Evolutionary conservation across 139 green algal species (phyloP), one percentile per base, ranked within the genome.

Genomic region (Penium margaritaceum): DNA sequence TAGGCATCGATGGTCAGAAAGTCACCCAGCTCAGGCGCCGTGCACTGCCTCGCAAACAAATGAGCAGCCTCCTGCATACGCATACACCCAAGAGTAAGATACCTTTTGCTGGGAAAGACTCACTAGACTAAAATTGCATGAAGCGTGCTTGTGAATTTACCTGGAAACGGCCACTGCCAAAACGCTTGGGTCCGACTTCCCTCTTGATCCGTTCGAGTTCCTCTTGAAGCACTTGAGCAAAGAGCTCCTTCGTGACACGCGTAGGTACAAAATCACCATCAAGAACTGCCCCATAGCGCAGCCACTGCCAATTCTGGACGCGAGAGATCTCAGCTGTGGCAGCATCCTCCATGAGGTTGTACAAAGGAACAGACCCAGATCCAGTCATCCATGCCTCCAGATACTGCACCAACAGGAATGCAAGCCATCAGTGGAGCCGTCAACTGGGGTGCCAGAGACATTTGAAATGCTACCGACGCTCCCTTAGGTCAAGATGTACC

Each of bases 291-390:
- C 80, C 78, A 70, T 90, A 95, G 63, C 91, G 74, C 81, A 90
- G 84, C 71, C 71, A 78, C 64, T 78, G 71, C 71, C 71, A 78
- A 21, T 78, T 80, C 63, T 80, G 87, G 32, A 77, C 88, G 66
- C 79, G 67, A n/a, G 60, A 88, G 80, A 95, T 95, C 83, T 95
- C 90, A 14, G 89, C 90, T 5, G 90, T 95, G n/a, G 90, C 90
- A 0, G 90, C 90, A 55, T 95, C 90, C 84, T 95, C 90, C 90
- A 95, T 95, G 21, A 95, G 86, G 75, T 92, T 90, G 84, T 94
- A 82, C 46, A 95, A 85, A 60, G 90, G 90, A 65, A 95, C 89
- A 64, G 88, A 95, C 57, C 90, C 90, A 15, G 86, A 78, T 47
- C 90, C 90, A 27, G 85, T 78, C 77, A 95, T 86, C 90, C 90